Base-by-base conservation (phyloP, 805 yeast genomes). In the Alloascoidea africana region DNA sequence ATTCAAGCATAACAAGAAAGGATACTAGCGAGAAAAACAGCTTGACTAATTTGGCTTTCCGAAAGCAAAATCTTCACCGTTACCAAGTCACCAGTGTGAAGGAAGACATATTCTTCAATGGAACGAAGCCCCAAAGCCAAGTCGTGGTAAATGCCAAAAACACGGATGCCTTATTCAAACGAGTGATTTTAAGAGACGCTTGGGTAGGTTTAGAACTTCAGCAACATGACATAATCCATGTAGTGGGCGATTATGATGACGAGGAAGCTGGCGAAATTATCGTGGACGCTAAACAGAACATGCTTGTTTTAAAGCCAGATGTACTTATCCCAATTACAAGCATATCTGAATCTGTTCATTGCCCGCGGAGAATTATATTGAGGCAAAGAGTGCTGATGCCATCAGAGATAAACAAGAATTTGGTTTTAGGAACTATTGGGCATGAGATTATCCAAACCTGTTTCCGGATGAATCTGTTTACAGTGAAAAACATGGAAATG, bases 251-350 rank as follows among this genome's bases (percentile, higher is more conserved):
- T 2, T 48, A 43, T 18, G 42, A 43, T 34, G 39, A 38, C 11
- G 17, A 27, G 4, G 16, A 39, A 3, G 40, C 19, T 16, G 13
- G 27, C 13, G 34, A 36, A 3, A 43, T 75, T 2, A 66, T 78
- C 5, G 82, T 77, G 44, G 62, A 65, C 35, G 66, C 68, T 41
- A 56, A 65, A 23, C 66, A 66, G 18, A 74, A 79, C 45, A 52
- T 86, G n/a, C 55, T 87, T 18, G 66, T 89, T 15, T 68, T 91
- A 68, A 71, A 81, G 45, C 98, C 98, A 0, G 97, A 91, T 51
- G 57, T 72, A 3, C 56, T 91, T 8, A 58, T 89, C 0, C 72
- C 96, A 0, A 86, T 95, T 2, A 91, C 97, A 0, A 60, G 77
- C 3, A 70, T 86, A 1, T 78, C 96, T 1, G 80, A 80, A 33